These are phyloP conservation scores for Thymus quinquecostatus DNA, from an alignment of 257 asterid genomes.

Conservation along the genomic window DNA sequence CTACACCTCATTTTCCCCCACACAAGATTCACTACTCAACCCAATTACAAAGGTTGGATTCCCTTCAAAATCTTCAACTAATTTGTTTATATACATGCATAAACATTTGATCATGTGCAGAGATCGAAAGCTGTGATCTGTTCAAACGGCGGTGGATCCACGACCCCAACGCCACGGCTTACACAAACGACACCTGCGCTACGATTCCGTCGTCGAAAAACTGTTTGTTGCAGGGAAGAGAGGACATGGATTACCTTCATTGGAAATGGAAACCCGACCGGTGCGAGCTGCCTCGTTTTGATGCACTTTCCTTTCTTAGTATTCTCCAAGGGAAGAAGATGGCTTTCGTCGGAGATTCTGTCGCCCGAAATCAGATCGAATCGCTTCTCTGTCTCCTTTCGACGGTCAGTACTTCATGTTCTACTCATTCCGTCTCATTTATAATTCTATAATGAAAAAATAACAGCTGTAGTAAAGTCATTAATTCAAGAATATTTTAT, in stretches of 20 bases:
- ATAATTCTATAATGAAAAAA: no score
- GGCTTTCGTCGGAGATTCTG: conserved; percentile 83
- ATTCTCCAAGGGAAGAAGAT: conserved; percentile 55
- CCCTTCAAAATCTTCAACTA: neutral
- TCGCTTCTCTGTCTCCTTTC: conserved; percentile 78
- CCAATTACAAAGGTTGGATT: no score
- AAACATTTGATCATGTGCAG: conserved; percentile 6
- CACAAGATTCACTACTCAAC: no score
- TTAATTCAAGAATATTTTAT: no score
- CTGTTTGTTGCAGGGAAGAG: conserved; percentile 64
- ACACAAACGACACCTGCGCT: conserved; percentile 62
- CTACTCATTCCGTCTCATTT: neutral
- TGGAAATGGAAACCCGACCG: conserved; percentile 86
- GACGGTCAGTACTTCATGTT: conserved; percentile 38
- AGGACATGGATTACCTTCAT: conserved; percentile 48
- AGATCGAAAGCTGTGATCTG: conserved; percentile 45
- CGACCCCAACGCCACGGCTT: conserved; percentile 35
- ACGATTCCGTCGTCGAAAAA: conserved; percentile 50
- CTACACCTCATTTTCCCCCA: no score
- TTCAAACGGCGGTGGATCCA: conserved; percentile 54
- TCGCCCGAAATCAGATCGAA: conserved; percentile 76
- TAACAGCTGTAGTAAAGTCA: no score
- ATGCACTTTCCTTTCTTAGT: conserved; percentile 42
- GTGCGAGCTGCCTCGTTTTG: conserved; percentile 60
- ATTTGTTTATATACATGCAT: no score